A percentile compares a stretch with the other conserved stretches of the same genome.
Conservation (phyloP, 1,139 yeast species). For the Pichia sorboxylosa region DNA sequence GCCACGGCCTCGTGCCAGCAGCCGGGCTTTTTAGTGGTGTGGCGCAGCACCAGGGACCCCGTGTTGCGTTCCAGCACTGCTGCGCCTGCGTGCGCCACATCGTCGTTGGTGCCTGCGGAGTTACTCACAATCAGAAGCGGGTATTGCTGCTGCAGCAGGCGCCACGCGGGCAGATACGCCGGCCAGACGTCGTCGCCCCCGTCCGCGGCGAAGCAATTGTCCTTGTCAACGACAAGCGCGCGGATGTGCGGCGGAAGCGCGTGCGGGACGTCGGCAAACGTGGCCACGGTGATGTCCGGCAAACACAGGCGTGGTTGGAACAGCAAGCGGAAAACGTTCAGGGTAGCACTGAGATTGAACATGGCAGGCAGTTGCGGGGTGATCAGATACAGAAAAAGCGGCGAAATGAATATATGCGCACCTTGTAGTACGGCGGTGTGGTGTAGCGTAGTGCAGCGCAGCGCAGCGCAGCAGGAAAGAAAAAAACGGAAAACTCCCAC, state of each 20-base stretch:
- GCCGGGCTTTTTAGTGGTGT: conserved; percentile 80
- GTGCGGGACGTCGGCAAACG: conserved; percentile 50
- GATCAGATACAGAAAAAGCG: no score
- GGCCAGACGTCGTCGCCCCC: conserved; percentile 77
- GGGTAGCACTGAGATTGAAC: conserved; percentile 57
- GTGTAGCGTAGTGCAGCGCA: no score
- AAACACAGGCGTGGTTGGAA: conserved; percentile 56
- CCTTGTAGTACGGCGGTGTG: no score
- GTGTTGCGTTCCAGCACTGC: conserved; percentile 47
- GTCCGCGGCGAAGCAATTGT: conserved; percentile 86
- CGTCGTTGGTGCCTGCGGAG: conserved; percentile 86
- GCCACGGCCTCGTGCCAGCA: conserved; percentile 65
- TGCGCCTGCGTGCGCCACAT: conserved; percentile 51
- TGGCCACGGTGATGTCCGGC: conserved; percentile 53
- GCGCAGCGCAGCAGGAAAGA: no score
- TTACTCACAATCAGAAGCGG: conserved; percentile 81
- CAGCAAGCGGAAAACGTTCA: conserved; percentile 51
- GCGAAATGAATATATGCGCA: no score
- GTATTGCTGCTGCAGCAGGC: conserved; percentile 37
- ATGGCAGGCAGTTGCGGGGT: no score
- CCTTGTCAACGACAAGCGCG: conserved; percentile 86
- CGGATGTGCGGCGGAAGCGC: conserved; percentile 41
- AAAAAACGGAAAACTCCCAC: no score
- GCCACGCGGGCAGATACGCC: conserved; percentile 54
- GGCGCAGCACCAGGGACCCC: conserved; percentile 71